Conservation (phyloP, 352 stramenopile genomes). For the Globisporangium nunn region DNA sequence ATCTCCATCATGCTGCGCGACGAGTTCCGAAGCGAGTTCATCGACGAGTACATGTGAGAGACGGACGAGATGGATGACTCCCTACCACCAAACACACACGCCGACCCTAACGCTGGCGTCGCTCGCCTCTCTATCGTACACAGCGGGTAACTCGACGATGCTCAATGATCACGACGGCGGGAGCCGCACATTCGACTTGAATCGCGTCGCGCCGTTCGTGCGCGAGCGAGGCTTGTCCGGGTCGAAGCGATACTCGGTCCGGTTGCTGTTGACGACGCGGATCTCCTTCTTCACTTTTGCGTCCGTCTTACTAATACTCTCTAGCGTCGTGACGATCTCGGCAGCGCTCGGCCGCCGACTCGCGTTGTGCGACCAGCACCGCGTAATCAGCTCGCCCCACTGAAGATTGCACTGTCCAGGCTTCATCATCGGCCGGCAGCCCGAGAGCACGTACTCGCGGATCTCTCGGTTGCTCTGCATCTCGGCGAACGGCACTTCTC, state of each 20-base stretch:
- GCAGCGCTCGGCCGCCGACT: constrained; percentile 59
- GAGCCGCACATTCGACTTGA: constrained; percentile 65
- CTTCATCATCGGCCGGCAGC: constrained; percentile 71
- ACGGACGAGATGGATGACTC: background rate
- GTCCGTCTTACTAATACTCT: constrained; percentile 72
- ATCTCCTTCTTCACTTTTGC: constrained; percentile 60
- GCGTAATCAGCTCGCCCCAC: constrained; percentile 78
- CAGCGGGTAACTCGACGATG: background rate
- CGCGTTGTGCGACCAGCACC: constrained; percentile 80
- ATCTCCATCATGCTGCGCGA: constrained; percentile 81
- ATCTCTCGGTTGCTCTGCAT: constrained; percentile 70
- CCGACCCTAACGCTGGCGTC: background rate
- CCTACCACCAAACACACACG: background rate
- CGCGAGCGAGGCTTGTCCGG: constrained; percentile 41
- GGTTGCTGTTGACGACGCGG: constrained; percentile 72
- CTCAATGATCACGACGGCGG: constrained; percentile 13
- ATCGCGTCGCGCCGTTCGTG: constrained; percentile 29
- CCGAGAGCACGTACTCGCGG: constrained; percentile 63
- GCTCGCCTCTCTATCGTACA: constrained; percentile 16
- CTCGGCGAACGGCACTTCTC: constrained; percentile 68
- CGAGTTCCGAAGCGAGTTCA: constrained; percentile 24
- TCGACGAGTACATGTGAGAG: constrained; percentile 5
- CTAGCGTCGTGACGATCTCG: constrained; percentile 76
- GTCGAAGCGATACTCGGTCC: constrained; percentile 68
- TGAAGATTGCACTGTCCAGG: constrained; percentile 72